phyloP scores from a whole-genome alignment of 2,329 filamentous ascomycete species.

The Phyllosticta citribraziliensis region DNA sequence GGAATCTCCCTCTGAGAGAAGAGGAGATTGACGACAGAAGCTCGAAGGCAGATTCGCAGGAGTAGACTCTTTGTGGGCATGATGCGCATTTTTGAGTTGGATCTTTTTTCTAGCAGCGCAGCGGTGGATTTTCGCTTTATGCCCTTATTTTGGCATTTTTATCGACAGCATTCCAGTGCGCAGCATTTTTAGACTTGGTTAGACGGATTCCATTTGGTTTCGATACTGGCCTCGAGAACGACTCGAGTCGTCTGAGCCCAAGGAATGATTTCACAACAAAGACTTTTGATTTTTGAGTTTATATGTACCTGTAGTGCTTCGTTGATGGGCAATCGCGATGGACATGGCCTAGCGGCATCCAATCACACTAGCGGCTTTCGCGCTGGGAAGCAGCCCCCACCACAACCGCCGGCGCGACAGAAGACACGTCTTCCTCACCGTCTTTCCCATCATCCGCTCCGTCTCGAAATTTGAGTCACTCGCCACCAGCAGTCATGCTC shows the following conservation, averaged over 20 bases:
- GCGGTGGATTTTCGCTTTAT: neutral
- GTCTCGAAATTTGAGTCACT: neutral
- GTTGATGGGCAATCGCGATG: neutral
- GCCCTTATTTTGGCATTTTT: neutral
- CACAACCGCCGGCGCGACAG: neutral
- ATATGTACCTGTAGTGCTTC: no score
- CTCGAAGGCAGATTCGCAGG: neutral
- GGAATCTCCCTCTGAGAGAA: slow-evolving; percentile 1
- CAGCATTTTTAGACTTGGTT: neutral
- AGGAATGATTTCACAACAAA: neutral
- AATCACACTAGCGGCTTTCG: neutral
- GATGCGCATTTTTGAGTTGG: neutral
- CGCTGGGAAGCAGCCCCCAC: neutral
- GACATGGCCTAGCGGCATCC: neutral
- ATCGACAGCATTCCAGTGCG: neutral
- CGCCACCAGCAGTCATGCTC: neutral
- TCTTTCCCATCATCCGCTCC: neutral
- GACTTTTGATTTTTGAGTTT: no score
- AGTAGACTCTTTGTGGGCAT: neutral
- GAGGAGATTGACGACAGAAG: neutral
- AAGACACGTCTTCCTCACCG: neutral
- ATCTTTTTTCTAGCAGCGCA: neutral
- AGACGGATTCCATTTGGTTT: neutral
- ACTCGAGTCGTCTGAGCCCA: neutral
- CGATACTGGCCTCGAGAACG: neutral